These are phyloP conservation scores for Xylariaceae sp. DNA, from an alignment of 2,329 filamentous ascomycete species.

Conservation along the genomic window DNA sequence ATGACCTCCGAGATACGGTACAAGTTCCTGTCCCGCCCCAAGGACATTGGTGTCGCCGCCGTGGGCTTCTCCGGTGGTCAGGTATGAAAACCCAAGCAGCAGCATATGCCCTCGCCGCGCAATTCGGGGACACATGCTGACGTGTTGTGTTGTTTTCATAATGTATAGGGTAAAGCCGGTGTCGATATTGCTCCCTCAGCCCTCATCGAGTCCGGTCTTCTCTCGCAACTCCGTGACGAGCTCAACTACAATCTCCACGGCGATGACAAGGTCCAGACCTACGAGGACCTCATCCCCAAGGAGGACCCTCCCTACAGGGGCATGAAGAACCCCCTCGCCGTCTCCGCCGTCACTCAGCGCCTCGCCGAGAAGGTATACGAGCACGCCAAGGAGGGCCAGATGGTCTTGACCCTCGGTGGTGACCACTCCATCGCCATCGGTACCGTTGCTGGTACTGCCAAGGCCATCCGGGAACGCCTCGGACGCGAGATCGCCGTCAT, in stretches of 20 bases:
- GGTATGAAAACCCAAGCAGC: conserved; percentile 46
- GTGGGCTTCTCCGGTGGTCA: conserved; percentile 96
- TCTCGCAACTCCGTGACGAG: conserved; percentile 76
- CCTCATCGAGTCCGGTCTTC: conserved; percentile 81
- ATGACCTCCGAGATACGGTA: conserved; percentile 52
- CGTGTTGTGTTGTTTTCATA: conserved; percentile 11
- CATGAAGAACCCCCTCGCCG: conserved; percentile 91
- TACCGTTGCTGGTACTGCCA: conserved; percentile 80
- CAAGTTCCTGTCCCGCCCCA: conserved; percentile 73
- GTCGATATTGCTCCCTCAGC: conserved; percentile 88
- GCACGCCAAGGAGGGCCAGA: conserved; percentile 74
- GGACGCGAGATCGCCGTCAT: conserved; percentile 85
- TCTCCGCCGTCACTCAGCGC: conserved; percentile 75
- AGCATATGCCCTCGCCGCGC: background rate
- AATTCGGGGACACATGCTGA: conserved; percentile 1
- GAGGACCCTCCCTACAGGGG: conserved; percentile 73
- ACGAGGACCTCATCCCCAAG: conserved; percentile 66
- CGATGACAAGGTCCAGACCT: conserved; percentile 76
- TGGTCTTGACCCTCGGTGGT: conserved; percentile 88
- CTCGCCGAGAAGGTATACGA: conserved; percentile 82
- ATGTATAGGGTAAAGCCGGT: conserved; percentile 68
- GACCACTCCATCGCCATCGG: conserved; percentile 97
- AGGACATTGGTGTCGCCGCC: conserved; percentile 84
- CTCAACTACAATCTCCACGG: conserved; percentile 84
- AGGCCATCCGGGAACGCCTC: conserved; percentile 78